Conservation (phyloP, 2,329 filamentous ascomycete species). For the Botrytis fragariae region DNA sequence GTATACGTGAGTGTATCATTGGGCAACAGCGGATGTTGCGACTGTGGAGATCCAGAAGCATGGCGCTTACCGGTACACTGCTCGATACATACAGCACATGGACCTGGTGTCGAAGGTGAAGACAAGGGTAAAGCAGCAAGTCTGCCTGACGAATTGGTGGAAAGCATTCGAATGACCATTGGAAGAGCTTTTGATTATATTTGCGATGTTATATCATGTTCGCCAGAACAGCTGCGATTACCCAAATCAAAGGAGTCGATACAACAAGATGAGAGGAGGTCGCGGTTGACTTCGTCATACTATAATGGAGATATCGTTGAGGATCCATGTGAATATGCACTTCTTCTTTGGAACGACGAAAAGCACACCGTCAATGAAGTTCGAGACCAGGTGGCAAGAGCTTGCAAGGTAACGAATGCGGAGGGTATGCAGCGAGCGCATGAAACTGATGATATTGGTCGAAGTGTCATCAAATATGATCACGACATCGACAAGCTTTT, state of each 20-base stretch:
- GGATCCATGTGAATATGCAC: slow-evolving; percentile 70
- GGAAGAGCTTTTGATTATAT: slow-evolving; percentile 87
- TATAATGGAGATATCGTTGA: slow-evolving; percentile 64
- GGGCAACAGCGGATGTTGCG: slow-evolving; percentile 93
- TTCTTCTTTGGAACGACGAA: slow-evolving; percentile 96
- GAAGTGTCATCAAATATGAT: slow-evolving; percentile 78
- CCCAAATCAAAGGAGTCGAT: slow-evolving; percentile 82
- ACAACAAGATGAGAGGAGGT: slow-evolving; percentile 73
- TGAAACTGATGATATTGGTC: slow-evolving; percentile 84
- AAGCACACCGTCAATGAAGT: slow-evolving; percentile 96
- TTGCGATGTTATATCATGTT: slow-evolving; percentile 96
- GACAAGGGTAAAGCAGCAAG: slow-evolving; percentile 59
- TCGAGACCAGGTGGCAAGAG: slow-evolving; percentile 81
- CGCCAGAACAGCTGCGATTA: slow-evolving; percentile 88
- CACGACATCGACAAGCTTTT: slow-evolving; percentile 71
- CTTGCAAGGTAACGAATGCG: slow-evolving; percentile 69
- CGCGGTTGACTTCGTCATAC: slow-evolving; percentile 72
- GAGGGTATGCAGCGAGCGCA: slow-evolving; percentile 75
- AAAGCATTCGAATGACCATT: slow-evolving; percentile 81
- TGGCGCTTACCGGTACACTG: slow-evolving; percentile 87
- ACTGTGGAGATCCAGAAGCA: slow-evolving; percentile 93
- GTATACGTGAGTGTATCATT: slow-evolving; percentile 84
- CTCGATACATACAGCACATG: slow-evolving; percentile 79
- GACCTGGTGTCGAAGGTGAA: slow-evolving; percentile 45
- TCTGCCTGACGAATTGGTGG: slow-evolving; percentile 72